These are phyloP conservation scores for Yamadazyma taylorii DNA, from an alignment of 1,139 yeast species.

Conservation along the genomic window DNA sequence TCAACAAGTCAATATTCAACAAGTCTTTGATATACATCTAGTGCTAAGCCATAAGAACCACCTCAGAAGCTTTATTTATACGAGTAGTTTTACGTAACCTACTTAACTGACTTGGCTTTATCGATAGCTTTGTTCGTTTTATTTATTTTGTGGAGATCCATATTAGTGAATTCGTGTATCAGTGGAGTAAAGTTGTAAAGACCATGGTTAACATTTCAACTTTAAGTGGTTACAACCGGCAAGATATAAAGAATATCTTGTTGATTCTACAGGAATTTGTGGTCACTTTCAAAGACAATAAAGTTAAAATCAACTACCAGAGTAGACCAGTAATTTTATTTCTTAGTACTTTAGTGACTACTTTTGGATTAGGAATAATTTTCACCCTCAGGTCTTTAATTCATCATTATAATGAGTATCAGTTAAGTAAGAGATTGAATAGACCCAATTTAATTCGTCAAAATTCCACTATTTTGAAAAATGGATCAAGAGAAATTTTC, in stretches of 20 bases:
- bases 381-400: constrained; percentile 34
- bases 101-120: no score
- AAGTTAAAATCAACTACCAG: constrained; percentile 42
- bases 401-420: constrained; percentile 32
- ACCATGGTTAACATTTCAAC: constrained; percentile 38
- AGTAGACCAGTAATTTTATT: constrained; percentile 48
- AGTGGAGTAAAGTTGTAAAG: not conserved
- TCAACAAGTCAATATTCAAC: no score
- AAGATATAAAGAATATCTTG: constrained; percentile 36
- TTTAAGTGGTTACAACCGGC: constrained; percentile 33
- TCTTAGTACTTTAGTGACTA: constrained; percentile 41
- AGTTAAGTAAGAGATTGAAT: constrained; percentile 24
- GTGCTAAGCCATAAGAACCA: no score
- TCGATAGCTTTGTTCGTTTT: no score
- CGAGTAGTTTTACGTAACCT: no score
- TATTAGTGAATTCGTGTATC: no score
- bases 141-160: no score
- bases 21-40: no score
- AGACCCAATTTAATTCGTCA: constrained; percentile 46
- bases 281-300: constrained; percentile 36
- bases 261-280: constrained; percentile 40
- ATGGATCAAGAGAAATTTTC: constrained; percentile 55
- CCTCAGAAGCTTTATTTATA: no score
- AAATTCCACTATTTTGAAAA: constrained; percentile 45
- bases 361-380: constrained; percentile 44